Percentiles rank a stretch among this genome's conserved stretches.
These are phyloP conservation scores for Globisporangium ultimum DNA, from an alignment of 352 stramenopile species.

Conservation along the genomic window DNA sequence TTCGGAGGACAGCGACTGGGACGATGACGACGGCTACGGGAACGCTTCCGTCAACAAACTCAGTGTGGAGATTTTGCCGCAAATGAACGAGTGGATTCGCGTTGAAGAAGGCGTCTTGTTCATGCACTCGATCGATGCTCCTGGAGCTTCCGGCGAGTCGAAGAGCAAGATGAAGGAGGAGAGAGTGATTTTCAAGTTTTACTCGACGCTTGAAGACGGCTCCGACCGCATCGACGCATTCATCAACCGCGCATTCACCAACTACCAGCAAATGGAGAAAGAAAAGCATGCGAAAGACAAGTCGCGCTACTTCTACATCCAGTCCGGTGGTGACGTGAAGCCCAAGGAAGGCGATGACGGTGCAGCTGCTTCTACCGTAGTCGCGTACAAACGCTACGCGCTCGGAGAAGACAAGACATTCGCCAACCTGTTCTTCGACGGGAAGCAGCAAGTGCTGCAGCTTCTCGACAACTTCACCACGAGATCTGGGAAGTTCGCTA, in stretches of 20 bases:
- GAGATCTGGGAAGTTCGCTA: slow-evolving; percentile 71
- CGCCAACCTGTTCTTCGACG: slow-evolving; percentile 70
- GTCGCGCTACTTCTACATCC: slow-evolving; percentile 40
- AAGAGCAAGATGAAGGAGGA: slow-evolving; percentile 15
- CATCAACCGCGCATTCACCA: slow-evolving; percentile 25
- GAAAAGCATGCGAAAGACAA: slow-evolving; percentile 8
- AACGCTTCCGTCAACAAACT: no score
- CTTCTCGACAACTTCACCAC: slow-evolving; percentile 59
- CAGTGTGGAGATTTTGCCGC: no score
- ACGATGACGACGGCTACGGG: no score
- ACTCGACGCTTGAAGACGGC: slow-evolving; percentile 17
- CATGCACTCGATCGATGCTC: slow-evolving; percentile 5
- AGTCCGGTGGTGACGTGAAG: slow-evolving; percentile 3
- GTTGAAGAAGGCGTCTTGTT: no score
- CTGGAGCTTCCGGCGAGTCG: slow-evolving; percentile 3
- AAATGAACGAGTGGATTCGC: no score
- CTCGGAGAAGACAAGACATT: slow-evolving; percentile 82
- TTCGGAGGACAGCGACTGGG: no score
- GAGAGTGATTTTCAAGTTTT: slow-evolving; percentile 23
- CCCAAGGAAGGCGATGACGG: slow-evolving; percentile 14
- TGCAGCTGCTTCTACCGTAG: slow-evolving; percentile 7
- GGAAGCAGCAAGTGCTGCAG: slow-evolving; percentile 57
- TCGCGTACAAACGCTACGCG: slow-evolving; percentile 57
- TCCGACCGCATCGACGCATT: slow-evolving; percentile 32
- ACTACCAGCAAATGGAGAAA: slow-evolving; percentile 20